Evolutionary conservation across 257 asterid species (phyloP).

Genomic region (Galeopsis tetrahit): DNA sequence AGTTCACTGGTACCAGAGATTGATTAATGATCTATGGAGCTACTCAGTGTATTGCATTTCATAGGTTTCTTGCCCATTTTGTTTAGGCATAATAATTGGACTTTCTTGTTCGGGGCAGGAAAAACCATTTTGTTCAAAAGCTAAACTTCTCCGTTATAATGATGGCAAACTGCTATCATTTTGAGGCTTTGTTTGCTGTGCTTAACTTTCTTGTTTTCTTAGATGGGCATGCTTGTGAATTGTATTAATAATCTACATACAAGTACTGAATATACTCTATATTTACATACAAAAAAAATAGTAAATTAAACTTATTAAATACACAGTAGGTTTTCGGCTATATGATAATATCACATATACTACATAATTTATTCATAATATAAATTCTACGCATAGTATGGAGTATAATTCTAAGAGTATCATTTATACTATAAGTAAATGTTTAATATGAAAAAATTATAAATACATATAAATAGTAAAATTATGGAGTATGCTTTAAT

Average conservation of each 20-base stretch:
- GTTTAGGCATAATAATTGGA: not conserved
- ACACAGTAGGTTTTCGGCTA: not conserved
- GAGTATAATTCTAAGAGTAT: not conserved
- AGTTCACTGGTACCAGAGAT: conserved; percentile 23
- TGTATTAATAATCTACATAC: not conserved
- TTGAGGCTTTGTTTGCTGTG: conserved; percentile 16
- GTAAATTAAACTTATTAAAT: not conserved
- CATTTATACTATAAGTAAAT: not conserved
- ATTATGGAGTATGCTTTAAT: not conserved
- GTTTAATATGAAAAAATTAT: not conserved
- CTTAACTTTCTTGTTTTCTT: not conserved
- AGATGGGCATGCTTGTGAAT: conserved; percentile 9
- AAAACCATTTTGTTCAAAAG: conserved; percentile 6
- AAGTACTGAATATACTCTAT: not conserved
- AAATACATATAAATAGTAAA: not conserved
- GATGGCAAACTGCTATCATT: conserved; percentile 5
- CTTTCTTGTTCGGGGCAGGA: conserved; percentile 16
- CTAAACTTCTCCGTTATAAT: not conserved
- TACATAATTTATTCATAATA: not conserved
- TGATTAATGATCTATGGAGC: conserved; percentile 23
- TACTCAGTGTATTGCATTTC: conserved; percentile 21
- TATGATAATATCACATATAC: not conserved
- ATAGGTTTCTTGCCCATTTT: conserved; percentile 12
- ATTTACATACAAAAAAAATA: not conserved
- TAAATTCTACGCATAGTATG: not conserved